phyloP scores from a whole-genome alignment of 768 basidiomycete species.

The Pisolithus tinctorius region DNA sequence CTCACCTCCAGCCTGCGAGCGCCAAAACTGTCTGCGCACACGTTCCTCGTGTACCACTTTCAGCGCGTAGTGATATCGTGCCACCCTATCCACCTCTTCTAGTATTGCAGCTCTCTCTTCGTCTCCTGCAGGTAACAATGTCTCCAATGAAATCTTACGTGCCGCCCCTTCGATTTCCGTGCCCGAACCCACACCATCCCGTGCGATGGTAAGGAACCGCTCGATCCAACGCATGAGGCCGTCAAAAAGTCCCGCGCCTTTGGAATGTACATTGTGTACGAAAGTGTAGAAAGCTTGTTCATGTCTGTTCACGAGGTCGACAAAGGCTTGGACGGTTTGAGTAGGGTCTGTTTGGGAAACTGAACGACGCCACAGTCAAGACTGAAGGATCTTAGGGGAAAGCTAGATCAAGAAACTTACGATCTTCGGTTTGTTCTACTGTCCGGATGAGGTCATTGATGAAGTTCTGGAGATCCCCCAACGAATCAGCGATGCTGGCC shows the following conservation, averaged over 20 bases:
- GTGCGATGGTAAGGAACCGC: conserved; percentile 82
- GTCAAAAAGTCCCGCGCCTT: conserved; percentile 91
- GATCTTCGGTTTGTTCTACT: conserved; percentile 84
- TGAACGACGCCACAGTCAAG: conserved; percentile 22
- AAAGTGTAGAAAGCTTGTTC: conserved; percentile 95
- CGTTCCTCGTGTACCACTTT: conserved; percentile 92
- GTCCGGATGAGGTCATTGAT: conserved; percentile 93
- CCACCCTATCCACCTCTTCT: conserved; percentile 81
- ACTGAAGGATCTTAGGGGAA: neutral
- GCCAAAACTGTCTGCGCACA: conserved; percentile 77
- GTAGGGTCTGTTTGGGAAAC: conserved; percentile 81
- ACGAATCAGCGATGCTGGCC: conserved; percentile 91
- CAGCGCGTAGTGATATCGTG: conserved; percentile 88
- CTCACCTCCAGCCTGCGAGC: conserved; percentile 37
- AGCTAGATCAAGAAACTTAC: conserved; percentile 42
- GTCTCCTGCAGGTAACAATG: conserved; percentile 78
- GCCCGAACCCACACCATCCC: conserved; percentile 69
- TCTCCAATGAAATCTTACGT: conserved; percentile 70
- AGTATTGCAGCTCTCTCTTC: conserved; percentile 72
- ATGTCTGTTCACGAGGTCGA: conserved; percentile 88
- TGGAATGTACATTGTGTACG: conserved; percentile 97
- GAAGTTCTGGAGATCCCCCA: conserved; percentile 88
- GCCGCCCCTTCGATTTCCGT: conserved; percentile 15
- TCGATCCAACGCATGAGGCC: conserved; percentile 96
- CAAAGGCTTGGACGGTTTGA: conserved; percentile 85